Base-by-base conservation (phyloP, 2,329 filamentous ascomycete species). In the Fusarium nygamai region DNA sequence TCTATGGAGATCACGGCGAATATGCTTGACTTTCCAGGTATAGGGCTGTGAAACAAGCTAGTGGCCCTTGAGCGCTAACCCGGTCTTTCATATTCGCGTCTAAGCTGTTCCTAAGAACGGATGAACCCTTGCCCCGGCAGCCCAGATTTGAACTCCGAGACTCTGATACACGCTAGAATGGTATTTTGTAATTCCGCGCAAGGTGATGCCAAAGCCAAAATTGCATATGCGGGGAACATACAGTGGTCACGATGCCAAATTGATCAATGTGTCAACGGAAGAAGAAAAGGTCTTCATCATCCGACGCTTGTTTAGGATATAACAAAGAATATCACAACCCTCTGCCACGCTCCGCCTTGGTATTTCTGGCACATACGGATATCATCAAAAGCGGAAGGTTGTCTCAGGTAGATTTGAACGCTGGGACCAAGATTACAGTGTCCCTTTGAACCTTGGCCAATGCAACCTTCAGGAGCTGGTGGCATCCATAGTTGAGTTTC, bases 321-420 rank as follows among this genome's bases (percentile, higher is more conserved):
- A 5, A 14, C 22, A 19, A 8, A 13, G 11, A 19, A 19, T 10
- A 48, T 31, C 46, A 8, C 27, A 48, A 17, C 20, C 9, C 8
- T 5, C 4, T 16, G 13, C 0, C 8, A 0, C 8, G 8, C 9
- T 47, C 13, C 6, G 6, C 0, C 12, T 16, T 29, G 13, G 19
- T 22, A 22, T 22, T 47, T 14, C 12, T 7, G 20, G 20, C 5
- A 33, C 0, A 8, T 19, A 51, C 14, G 29, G 48, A 51, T 14
- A 20, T 20, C 22, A 6, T 22, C 29, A 2, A 34, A 20, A 24
- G 31, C 3, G 48, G 22, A 20, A 51, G 48, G 22, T 20, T 17
- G 31, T 34, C 5, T 7, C 48, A 34, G 4, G 8, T 51, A 51
- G n/a, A 24, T n/a, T 12, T 31, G 7, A n/a, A 20, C 17, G 17